Evolutionary conservation across 2,329 filamentous ascomycete genomes (phyloP), one percentile per base, ranked within the genome.

Genomic region (Leptoxyphium fumago): DNA sequence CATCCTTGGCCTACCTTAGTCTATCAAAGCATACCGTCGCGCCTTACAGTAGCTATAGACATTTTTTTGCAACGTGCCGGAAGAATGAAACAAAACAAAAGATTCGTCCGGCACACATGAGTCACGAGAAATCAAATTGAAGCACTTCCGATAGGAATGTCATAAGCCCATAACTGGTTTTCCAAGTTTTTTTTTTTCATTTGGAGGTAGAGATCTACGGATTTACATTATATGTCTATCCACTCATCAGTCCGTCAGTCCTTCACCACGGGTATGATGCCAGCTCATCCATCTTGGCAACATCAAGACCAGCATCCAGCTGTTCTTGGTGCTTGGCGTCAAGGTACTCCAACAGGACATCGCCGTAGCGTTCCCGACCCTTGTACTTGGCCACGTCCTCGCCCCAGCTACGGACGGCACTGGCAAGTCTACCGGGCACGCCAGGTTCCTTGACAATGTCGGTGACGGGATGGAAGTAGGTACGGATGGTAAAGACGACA

Each of bases 321-420:
- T 93, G 84, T 64, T 82, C 80, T 59, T 74, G 63, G 63, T 91
- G 83, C 65, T 80, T 82, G 51, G 55, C 55, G 62, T 93, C 85
- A 48, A 93, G 60, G 62, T 80, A 93, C 59, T 85, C 79, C 47
- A 93, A 62, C 56, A 93, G 53, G 0, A 89, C 78, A 21, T 80
- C 75, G 15, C 71, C 74, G 61, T 87, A 93, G 64, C 72, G 76
- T 51, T 84, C 81, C 57, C 72, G 77, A 0, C 86, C 84, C 65
- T 91, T 91, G 59, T 94, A 93, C 51, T 65, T 67, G 13, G 74
- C 73, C 7, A 91, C 84, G 63, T 86, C 79, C 38, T 81, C 77
- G 1, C 80, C 83, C 85, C 85, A 91, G 59, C 84, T 89, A 34
- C 85, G 68, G 3, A 93, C 66, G 5, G 83, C 84, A 52, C 80